These are phyloP conservation scores for Tricholoma matsutake DNA, from an alignment of 768 basidiomycete genomes.

Conservation along the genomic window DNA sequence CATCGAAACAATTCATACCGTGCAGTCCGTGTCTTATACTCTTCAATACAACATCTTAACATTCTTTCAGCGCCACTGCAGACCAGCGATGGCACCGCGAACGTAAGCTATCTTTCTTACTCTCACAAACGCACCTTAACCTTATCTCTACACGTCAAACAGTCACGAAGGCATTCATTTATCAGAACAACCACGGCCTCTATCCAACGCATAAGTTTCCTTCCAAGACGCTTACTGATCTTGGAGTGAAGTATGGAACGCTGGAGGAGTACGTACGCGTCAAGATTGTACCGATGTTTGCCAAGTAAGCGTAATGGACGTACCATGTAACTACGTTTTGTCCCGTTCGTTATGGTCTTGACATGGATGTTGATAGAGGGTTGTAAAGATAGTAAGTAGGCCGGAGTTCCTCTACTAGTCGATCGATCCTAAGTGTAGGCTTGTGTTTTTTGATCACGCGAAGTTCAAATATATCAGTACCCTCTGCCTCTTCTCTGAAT, in stretches of 20 bases:
- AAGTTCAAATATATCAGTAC: too few species aligned
- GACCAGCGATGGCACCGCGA: slow-evolving; percentile 8
- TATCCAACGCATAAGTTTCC: slow-evolving; percentile 9
- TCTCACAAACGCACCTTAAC: background rate
- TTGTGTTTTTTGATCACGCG: too few species aligned
- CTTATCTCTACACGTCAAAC: background rate
- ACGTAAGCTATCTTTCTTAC: slow-evolving; percentile 1
- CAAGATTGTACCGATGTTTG: slow-evolving; percentile 10
- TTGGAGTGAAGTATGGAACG: slow-evolving; percentile 12
- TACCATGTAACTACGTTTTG: background rate
- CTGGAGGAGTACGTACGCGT: slow-evolving; percentile 13
- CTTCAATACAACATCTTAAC: too few species aligned
- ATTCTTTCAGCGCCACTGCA: too few species aligned
- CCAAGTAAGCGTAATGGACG: background rate
- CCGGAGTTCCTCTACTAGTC: too few species aligned
- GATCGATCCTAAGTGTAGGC: too few species aligned
- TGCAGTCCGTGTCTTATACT: slow-evolving; percentile 4
- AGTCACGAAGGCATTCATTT: slow-evolving; percentile 14
- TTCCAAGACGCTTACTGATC: slow-evolving; percentile 1
- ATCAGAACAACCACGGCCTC: slow-evolving; percentile 5
- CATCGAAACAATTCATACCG: slow-evolving; percentile 8
- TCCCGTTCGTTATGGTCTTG: background rate
- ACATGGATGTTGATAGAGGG: too few species aligned
- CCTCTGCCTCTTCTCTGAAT: background rate
- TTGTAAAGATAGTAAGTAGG: too few species aligned